These are phyloP conservation scores for Mycena polygramma DNA, from an alignment of 768 basidiomycete species.

Conservation along the genomic window DNA sequence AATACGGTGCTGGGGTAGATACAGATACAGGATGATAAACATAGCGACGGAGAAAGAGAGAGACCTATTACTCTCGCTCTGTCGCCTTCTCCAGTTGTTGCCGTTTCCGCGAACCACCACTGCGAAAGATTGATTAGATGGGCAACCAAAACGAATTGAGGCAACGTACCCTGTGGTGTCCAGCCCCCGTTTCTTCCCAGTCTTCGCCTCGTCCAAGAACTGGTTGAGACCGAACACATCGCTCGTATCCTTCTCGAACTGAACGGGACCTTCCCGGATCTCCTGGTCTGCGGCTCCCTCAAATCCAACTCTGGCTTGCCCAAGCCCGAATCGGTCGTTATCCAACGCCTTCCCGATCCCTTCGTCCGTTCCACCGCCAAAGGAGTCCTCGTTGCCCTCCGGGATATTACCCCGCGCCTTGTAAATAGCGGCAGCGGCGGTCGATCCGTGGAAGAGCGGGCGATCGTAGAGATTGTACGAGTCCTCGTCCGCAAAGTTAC, in stretches of 20 bases:
- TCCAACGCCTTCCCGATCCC: slow-evolving; percentile 91
- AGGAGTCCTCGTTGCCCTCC: slow-evolving; percentile 91
- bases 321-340: slow-evolving; percentile 95
- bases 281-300: slow-evolving; percentile 92
- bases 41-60: background rate
- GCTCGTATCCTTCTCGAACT: slow-evolving; percentile 98
- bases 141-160: slow-evolving; percentile 3
- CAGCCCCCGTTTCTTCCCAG: slow-evolving; percentile 90
- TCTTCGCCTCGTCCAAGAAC: slow-evolving; percentile 97
- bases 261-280: slow-evolving; percentile 92
- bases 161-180: slow-evolving; percentile 78
- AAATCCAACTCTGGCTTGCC: slow-evolving; percentile 87
- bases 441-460: slow-evolving; percentile 95
- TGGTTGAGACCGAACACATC: slow-evolving; percentile 98
- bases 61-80: slow-evolving; percentile 38
- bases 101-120: slow-evolving; percentile 66
- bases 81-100: slow-evolving; percentile 66
- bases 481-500: slow-evolving; percentile 91
- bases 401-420: slow-evolving; percentile 91
- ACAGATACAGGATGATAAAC: slow-evolving; percentile 22
- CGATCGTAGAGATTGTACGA: slow-evolving; percentile 95
- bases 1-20: background rate
- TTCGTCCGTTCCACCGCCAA: slow-evolving; percentile 95
- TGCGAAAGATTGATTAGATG: slow-evolving; percentile 34
- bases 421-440: slow-evolving; percentile 99